A percentile compares a stretch with the other conserved stretches of the same genome.
phyloP scores from a whole-genome alignment of 2,329 filamentous ascomycete genomes.

The Fusarium euwallaceae region DNA sequence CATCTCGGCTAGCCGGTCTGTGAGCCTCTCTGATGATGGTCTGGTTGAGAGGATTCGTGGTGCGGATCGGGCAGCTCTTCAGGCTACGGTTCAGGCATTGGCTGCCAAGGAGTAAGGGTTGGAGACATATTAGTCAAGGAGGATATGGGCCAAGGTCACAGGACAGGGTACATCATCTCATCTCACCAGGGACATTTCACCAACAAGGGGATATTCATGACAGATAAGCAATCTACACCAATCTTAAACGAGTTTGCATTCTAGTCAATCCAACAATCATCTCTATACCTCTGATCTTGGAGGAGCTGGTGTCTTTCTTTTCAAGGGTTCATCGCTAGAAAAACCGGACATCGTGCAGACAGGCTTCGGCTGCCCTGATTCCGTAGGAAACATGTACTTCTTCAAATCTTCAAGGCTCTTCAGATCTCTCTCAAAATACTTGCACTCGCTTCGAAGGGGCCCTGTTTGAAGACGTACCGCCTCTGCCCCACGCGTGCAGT shows the following conservation, averaged over 20 bases:
- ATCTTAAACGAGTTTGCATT: neutral
- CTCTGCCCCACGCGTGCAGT: neutral
- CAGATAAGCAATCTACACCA: neutral
- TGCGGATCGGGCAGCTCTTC: slow-evolving; percentile 46
- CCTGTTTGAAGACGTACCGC: neutral
- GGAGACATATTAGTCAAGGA: neutral
- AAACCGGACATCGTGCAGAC: neutral
- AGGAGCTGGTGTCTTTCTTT: neutral
- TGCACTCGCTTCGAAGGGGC: neutral
- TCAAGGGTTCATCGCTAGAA: neutral
- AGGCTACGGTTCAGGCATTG: slow-evolving; percentile 46
- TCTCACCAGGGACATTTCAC: neutral
- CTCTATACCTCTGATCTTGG: neutral
- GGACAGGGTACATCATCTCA: neutral
- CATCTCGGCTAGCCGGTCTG: slow-evolving; percentile 34
- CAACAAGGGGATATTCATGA: neutral
- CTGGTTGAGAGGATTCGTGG: slow-evolving; percentile 49
- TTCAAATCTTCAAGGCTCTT: neutral
- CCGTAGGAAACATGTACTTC: neutral
- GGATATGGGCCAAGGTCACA: neutral
- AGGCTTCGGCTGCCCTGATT: neutral
- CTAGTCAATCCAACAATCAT: neutral
- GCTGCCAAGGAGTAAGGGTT: slow-evolving; percentile 20
- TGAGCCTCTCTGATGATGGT: slow-evolving; percentile 44
- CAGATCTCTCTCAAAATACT: neutral